These are phyloP conservation scores for Castanea mollissima DNA, from an alignment of 306 rosid genomes.

Conservation along the genomic window DNA sequence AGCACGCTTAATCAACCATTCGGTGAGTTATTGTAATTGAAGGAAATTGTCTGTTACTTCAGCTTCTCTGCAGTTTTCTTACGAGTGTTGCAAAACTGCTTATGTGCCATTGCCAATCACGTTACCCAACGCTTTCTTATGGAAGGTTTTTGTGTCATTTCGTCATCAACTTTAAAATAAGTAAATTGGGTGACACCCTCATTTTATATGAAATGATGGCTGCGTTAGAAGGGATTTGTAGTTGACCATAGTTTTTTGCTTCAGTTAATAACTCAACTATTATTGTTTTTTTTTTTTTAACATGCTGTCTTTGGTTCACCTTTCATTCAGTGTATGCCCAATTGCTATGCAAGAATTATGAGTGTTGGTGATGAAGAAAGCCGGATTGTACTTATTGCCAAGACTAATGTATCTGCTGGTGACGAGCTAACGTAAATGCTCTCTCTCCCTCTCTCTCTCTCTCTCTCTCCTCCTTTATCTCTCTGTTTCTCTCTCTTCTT, in stretches of 20 bases:
- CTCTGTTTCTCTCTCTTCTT: neutral
- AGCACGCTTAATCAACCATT: conserved; percentile 96
- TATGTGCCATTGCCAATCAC: neutral
- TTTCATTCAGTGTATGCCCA: conserved; percentile 83
- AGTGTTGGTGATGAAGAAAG: conserved; percentile 96
- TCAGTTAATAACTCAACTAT: neutral
- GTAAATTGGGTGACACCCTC: neutral
- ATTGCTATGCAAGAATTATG: conserved; percentile 99
- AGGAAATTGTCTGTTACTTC: neutral
- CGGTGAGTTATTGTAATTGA: conserved; percentile 51
- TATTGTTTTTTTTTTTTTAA: conserved; percentile 2
- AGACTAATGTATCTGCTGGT: conserved; percentile 67
- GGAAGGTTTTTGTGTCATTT: conserved; percentile 1
- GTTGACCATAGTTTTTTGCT: neutral
- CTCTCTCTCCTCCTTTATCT: neutral
- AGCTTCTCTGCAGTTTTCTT: neutral
- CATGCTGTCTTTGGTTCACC: conserved; percentile 4
- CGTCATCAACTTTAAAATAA: neutral
- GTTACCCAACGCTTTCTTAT: neutral
- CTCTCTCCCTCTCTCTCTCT: neutral
- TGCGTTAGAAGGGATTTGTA: neutral
- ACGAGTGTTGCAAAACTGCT: neutral
- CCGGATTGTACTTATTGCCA: conserved; percentile 94
- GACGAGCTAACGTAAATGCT: conserved; percentile 85
- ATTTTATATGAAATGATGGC: neutral